Percentiles rank a stretch among this genome's conserved stretches.
Evolutionary conservation across 192 early-diverging fungal species (phyloP).

Genomic region (Mortierella claussenii): DNA sequence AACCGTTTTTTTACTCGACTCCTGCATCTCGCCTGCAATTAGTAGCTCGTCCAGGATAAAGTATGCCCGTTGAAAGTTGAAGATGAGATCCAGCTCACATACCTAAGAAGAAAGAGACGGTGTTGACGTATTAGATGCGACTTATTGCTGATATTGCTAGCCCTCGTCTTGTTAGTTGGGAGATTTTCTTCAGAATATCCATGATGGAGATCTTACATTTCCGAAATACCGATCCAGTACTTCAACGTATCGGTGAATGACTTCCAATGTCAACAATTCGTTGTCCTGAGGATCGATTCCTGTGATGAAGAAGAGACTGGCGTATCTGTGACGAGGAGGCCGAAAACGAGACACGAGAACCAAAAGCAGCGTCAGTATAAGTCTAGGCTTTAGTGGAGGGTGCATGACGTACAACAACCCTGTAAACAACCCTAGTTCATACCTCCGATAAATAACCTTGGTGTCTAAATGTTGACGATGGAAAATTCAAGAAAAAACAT

Average conservation of each 20-base stretch:
- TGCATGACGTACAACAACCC: too few relatives aligned
- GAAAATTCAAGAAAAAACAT: background rate
- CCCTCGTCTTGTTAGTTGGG: background rate
- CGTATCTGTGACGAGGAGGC: constrained; percentile 73
- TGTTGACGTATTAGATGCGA: background rate
- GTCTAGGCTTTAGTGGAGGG: too few relatives aligned
- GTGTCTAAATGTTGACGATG: constrained; percentile 53
- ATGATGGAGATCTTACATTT: constrained; percentile 67
- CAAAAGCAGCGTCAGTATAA: too few relatives aligned
- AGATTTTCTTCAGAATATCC: background rate
- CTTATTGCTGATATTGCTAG: background rate
- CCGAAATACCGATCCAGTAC: constrained; percentile 97
- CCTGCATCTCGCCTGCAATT: constrained; percentile 94
- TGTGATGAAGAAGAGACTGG: constrained; percentile 94
- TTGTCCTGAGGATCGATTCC: constrained; percentile 95
- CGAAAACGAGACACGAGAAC: background rate
- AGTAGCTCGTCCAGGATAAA: constrained; percentile 90
- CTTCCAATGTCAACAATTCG: constrained; percentile 92
- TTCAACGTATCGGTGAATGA: constrained; percentile 99
- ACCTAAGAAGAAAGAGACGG: constrained; percentile 56
- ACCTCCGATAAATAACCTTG: constrained; percentile 73
- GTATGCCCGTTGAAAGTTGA: constrained; percentile 95
- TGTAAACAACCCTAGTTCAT: too few relatives aligned
- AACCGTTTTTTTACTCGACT: constrained; percentile 88
- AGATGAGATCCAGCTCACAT: constrained; percentile 97